phyloP scores from a whole-genome alignment of 2,329 filamentous ascomycete genomes.

The Colletotrichum navitas region DNA sequence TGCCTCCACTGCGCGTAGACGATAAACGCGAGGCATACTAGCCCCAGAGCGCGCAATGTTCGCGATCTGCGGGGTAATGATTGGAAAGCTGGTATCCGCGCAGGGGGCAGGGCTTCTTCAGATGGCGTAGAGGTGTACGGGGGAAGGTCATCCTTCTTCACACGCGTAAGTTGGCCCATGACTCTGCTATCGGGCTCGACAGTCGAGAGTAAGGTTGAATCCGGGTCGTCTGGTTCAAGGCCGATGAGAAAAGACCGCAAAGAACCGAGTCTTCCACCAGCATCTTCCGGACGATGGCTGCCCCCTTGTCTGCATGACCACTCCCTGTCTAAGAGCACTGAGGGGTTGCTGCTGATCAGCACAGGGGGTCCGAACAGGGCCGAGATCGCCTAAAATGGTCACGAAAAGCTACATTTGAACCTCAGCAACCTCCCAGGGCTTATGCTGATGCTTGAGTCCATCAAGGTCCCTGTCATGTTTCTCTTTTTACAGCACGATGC shows the following conservation, averaged over 20 bases:
- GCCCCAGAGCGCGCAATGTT: constrained; percentile 47
- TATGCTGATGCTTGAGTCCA: no score
- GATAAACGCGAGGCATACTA: constrained; percentile 64
- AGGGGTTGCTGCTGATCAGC: constrained; percentile 3
- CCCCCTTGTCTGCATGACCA: not conserved
- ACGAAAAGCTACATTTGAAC: not conserved
- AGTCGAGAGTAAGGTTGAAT: no score
- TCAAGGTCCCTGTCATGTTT: not conserved
- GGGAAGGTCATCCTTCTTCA: constrained; percentile 58
- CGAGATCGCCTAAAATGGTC: not conserved
- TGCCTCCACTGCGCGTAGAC: constrained; percentile 63
- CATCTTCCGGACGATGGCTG: not conserved
- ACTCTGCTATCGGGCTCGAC: not conserved
- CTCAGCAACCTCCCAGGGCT: not conserved
- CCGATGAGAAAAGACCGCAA: not conserved
- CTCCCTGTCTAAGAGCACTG: not conserved
- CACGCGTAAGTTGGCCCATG: not conserved
- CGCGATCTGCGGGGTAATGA: constrained; percentile 35
- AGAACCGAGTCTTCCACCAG: not conserved
- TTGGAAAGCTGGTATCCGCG: constrained; percentile 10
- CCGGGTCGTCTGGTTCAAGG: not conserved
- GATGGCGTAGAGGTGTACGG: constrained; percentile 56
- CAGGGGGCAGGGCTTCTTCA: constrained; percentile 12
- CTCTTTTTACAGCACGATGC: not conserved
- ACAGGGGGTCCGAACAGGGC: constrained; percentile 4